These are phyloP conservation scores for Cicer arietinum DNA, from an alignment of 306 rosid species.

Conservation along the genomic window DNA sequence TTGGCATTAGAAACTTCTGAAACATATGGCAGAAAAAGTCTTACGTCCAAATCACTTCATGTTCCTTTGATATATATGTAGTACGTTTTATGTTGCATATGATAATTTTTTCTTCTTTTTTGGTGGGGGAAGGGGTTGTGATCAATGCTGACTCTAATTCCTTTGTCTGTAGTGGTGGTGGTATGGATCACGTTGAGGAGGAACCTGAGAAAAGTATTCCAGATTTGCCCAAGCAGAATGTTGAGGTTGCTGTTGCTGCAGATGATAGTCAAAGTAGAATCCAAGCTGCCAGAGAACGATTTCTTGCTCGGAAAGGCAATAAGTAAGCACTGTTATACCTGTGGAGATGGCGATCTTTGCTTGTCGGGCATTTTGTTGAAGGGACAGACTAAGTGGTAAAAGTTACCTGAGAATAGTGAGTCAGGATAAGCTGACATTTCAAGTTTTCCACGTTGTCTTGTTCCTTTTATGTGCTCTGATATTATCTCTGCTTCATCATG, in stretches of 20 bases:
- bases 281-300: slow-evolving; percentile 88
- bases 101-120: slow-evolving; percentile 7
- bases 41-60: not conserved
- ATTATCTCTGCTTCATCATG: slow-evolving; percentile 31
- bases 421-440: slow-evolving; percentile 25
- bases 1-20: slow-evolving; percentile 10
- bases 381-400: slow-evolving; percentile 21
- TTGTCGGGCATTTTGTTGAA: slow-evolving; percentile 31
- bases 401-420: slow-evolving; percentile 13
- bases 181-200: slow-evolving; percentile 56
- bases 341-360: slow-evolving; percentile 33
- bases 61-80: not conserved
- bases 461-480: slow-evolving; percentile 33
- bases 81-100: not conserved
- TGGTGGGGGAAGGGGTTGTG: not conserved
- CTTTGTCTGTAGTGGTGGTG: slow-evolving; percentile 69
- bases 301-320: slow-evolving; percentile 77
- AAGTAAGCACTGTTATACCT: slow-evolving; percentile 52
- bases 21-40: not conserved
- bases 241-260: slow-evolving; percentile 40
- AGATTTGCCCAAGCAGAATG: slow-evolving; percentile 63
- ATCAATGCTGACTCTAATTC: slow-evolving; percentile 47
- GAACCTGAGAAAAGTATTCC: slow-evolving; percentile 49
- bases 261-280: slow-evolving; percentile 69
- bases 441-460: slow-evolving; percentile 14